Conservation (phyloP, 2,329 filamentous ascomycete species). For the Aspergillus proliferans region DNA sequence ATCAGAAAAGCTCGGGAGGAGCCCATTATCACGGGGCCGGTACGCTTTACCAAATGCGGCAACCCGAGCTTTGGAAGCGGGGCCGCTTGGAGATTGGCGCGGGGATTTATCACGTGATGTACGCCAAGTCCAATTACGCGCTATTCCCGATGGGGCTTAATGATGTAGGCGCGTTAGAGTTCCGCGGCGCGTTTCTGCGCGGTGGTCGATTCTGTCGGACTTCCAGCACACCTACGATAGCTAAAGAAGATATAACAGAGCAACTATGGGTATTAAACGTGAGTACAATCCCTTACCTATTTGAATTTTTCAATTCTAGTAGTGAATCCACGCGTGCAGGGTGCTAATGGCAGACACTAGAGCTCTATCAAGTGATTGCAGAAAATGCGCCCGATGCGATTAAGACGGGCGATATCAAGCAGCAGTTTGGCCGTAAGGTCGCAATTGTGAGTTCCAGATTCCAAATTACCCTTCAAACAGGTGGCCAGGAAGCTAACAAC, state of each 20-base stretch:
- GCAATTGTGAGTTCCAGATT: slow-evolving; percentile 66
- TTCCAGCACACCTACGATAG: not conserved
- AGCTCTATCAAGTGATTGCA: slow-evolving; percentile 73
- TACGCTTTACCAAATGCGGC: not conserved
- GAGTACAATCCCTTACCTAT: slow-evolving; percentile 15
- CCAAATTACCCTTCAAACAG: not conserved
- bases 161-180: slow-evolving; percentile 13
- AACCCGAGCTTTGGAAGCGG: not conserved
- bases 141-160: slow-evolving; percentile 16
- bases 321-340: not conserved
- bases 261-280: slow-evolving; percentile 49
- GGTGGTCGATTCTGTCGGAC: not conserved
- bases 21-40: not conserved
- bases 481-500: not conserved
- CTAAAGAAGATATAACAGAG: not conserved
- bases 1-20: not conserved
- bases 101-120: slow-evolving; percentile 14
- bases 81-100: not conserved
- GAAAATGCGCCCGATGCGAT: slow-evolving; percentile 92
- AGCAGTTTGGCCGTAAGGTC: slow-evolving; percentile 96
- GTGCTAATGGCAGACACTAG: slow-evolving; percentile 28
- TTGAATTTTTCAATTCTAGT: not conserved
- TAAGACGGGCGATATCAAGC: slow-evolving; percentile 97
- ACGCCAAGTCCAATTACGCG: not conserved
- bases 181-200: slow-evolving; percentile 11